Conservation (phyloP, 768 basidiomycete species). For the Sporobolomyces phaffii region DNA sequence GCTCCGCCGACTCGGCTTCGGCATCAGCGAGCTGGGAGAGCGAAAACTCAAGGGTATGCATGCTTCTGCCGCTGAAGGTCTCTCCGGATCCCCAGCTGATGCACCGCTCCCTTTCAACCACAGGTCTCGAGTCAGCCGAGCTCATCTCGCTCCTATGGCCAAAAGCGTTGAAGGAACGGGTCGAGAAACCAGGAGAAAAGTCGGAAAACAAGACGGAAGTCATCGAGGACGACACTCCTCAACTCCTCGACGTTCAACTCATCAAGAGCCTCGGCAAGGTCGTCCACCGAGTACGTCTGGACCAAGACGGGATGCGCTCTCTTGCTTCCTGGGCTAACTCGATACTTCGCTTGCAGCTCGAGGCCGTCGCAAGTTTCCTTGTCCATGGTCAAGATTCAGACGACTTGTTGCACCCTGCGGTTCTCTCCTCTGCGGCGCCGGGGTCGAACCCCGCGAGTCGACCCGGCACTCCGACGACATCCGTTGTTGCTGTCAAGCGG, state of each 20-base stretch:
- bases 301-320: too few relatives aligned
- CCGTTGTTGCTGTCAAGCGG: constrained; percentile 18
- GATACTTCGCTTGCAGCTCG: constrained; percentile 29
- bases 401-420: neutral
- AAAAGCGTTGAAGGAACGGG: constrained; percentile 60
- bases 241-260: constrained; percentile 30
- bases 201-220: constrained; percentile 31
- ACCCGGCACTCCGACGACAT: constrained; percentile 7
- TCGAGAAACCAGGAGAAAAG: constrained; percentile 8
- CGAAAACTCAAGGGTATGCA: constrained; percentile 73
- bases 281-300: constrained; percentile 18
- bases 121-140: constrained; percentile 72
- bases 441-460: constrained; percentile 8
- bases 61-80: too few relatives aligned
- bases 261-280: constrained; percentile 32
- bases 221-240: constrained; percentile 28
- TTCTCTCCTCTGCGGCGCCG: neutral
- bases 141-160: constrained; percentile 80
- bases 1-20: constrained; percentile 64
- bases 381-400: constrained; percentile 18
- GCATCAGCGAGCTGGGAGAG: constrained; percentile 73
- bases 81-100: neutral
- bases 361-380: constrained; percentile 13
- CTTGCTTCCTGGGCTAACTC: too few relatives aligned
- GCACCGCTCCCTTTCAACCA: neutral